Evolutionary conservation across 495 filamentous ascomycete species (phyloP).

Genomic region (Parachaetomium inaequale): DNA sequence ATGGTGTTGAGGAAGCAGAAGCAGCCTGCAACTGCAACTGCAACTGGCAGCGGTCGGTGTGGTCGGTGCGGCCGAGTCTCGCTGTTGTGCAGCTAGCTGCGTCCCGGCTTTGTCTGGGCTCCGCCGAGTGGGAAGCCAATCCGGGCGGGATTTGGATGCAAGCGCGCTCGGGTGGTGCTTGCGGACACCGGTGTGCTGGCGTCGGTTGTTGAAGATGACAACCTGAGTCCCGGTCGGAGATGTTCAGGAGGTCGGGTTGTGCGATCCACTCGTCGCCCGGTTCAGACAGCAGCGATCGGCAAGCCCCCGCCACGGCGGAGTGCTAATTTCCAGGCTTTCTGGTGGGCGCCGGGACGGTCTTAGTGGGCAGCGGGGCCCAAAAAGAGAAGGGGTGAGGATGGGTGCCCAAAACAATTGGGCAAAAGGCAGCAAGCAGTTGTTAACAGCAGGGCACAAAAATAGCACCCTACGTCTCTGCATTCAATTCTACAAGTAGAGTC

Average conservation of each 20-base stretch:
- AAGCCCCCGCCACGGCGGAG: constrained; percentile 33
- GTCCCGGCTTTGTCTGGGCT: neutral
- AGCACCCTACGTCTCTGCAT: too few relatives aligned
- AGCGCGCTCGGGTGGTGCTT: neutral
- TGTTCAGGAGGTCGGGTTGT: constrained; percentile 23
- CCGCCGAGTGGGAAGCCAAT: neutral
- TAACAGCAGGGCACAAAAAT: neutral
- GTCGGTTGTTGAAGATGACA: constrained; percentile 14
- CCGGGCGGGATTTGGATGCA: neutral
- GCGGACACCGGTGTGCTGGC: constrained; percentile 7
- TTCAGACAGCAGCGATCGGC: constrained; percentile 32
- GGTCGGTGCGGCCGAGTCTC: neutral
- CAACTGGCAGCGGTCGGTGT: neutral
- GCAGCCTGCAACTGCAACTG: neutral
- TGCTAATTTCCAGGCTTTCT: constrained; percentile 31
- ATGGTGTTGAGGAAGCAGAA: neutral
- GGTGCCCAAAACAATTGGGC: constrained; percentile 1
- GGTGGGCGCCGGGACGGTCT: neutral
- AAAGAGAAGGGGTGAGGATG: neutral
- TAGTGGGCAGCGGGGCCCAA: constrained; percentile 1
- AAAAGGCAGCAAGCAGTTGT: neutral
- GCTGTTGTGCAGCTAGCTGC: neutral
- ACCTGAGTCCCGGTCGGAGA: constrained; percentile 2
- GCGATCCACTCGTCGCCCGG: constrained; percentile 22
- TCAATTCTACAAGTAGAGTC: too few relatives aligned